Conservation (phyloP, 176 grass and related monocot genomes). For the Tuctoria greenei region DNA sequence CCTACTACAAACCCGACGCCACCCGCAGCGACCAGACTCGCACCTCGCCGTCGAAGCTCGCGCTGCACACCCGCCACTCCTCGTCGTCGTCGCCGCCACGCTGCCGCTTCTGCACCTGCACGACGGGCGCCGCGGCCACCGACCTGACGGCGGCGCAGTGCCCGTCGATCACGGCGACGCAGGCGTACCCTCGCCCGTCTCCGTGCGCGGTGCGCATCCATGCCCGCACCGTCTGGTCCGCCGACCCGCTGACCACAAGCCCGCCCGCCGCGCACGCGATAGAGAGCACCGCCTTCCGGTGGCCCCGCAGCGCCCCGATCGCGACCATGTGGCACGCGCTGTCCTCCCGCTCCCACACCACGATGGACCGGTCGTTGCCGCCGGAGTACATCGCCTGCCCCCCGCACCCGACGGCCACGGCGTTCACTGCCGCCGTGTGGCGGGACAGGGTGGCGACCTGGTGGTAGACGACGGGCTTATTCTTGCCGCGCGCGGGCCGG, state of each 20-base stretch:
- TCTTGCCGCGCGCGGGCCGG: background rate
- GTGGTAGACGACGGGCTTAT: constrained; percentile 30
- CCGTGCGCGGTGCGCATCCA: constrained; percentile 57
- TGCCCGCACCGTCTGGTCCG: constrained; percentile 71
- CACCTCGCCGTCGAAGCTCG: constrained; percentile 78
- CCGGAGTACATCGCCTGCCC: constrained; percentile 57
- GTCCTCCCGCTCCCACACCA: constrained; percentile 95
- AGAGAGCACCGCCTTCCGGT: constrained; percentile 71
- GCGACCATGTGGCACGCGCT: constrained; percentile 64
- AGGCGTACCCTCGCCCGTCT: constrained; percentile 44
- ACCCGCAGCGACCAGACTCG: constrained; percentile 65
- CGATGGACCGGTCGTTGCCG: constrained; percentile 66
- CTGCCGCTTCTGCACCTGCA: background rate
- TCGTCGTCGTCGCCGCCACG: constrained; percentile 30
- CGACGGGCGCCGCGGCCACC: constrained; percentile 34
- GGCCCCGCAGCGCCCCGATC: constrained; percentile 61
- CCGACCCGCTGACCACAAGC: constrained; percentile 73
- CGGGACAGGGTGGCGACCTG: constrained; percentile 60
- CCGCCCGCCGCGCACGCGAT: constrained; percentile 55
- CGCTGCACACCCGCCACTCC: constrained; percentile 70
- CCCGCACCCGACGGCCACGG: constrained; percentile 57
- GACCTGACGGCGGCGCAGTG: constrained; percentile 58
- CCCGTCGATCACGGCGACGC: constrained; percentile 63
- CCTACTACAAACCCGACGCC: constrained; percentile 27
- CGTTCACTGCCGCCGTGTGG: constrained; percentile 79